Base-by-base conservation (phyloP, 106 monocot genomes). In the Gastrodia elata region DNA sequence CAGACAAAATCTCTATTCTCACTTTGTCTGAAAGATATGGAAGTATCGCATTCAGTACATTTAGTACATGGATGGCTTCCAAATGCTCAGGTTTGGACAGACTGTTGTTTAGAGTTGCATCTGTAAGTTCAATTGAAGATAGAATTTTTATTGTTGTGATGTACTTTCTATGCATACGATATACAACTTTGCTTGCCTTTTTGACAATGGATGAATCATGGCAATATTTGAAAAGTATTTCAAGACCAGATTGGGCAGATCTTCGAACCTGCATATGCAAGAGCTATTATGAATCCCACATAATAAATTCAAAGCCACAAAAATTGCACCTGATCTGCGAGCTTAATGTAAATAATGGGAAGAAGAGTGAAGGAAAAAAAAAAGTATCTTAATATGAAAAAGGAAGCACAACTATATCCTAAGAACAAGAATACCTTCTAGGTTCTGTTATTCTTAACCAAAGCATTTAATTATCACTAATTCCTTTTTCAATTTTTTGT, bases 241-340 rank as follows among this genome's bases (percentile, higher is more conserved):
- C 83, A 37, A 91, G 68, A 73, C 83, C 84, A 39, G 41, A 41
- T 74, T 91, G 98, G 20, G 98, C 88, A 76, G 87, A 87, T 81
- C 80, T 91, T 25, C 98, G 88, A 52, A 98, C 98, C 98, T 98
- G 82, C 74, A 84, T 26, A 69, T 5, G 2, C 39, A 40, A 0
- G n/a, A 40, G 8, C 14, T 15, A 69, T 61, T 67, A 37, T 20
- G 1, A 32, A 6, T 61, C 2, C 28, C 1, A 67, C 37, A 67
- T 20, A 67, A 67, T 0, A 37, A 67, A 37, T 67, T 36, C 67
- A 37, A 38, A 36, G 20, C 1, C 7, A 3, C 32, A 3, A 61
- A 24, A 30, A 32, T 61, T 61, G 30, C 10, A 7, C 52, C 52
- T n/a, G 22, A 22, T 18, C 20, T 22, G 0, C n/a, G 18, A 2